Evolutionary conservation across 306 rosid species (phyloP).

Genomic region (Lathyrus tuberosus): DNA sequence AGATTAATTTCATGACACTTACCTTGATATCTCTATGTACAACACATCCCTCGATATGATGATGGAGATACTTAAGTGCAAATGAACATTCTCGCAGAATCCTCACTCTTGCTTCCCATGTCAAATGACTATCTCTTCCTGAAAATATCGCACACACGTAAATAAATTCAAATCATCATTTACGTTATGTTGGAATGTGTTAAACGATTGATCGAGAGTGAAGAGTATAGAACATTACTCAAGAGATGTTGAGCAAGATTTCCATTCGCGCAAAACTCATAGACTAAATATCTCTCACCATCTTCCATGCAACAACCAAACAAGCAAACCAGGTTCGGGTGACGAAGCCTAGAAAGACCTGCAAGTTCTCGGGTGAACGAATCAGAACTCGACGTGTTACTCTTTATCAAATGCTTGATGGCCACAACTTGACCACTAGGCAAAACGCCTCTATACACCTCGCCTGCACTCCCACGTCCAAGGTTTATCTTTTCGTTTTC

Average conservation of each 20-base stretch:
- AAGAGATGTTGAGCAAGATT: constrained; percentile 86
- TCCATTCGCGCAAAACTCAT: constrained; percentile 75
- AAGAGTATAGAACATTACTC: constrained; percentile 48
- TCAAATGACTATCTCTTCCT: constrained; percentile 61
- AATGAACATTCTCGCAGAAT: constrained; percentile 81
- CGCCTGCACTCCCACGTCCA: constrained; percentile 86
- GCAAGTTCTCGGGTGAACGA: constrained; percentile 70
- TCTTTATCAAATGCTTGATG: constrained; percentile 65
- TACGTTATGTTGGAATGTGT: background rate
- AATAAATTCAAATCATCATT: background rate
- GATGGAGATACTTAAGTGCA: constrained; percentile 82
- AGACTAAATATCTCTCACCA: constrained; percentile 71
- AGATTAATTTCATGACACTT: background rate
- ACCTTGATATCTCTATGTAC: constrained; percentile 97
- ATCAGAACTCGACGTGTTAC: constrained; percentile 59
- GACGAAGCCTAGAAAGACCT: constrained; percentile 81
- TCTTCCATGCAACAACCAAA: constrained; percentile 74
- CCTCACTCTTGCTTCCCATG: constrained; percentile 69
- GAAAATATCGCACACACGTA: constrained; percentile 16
- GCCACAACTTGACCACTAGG: constrained; percentile 93
- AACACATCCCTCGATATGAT: constrained; percentile 73
- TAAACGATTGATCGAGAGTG: background rate
- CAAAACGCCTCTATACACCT: constrained; percentile 73
- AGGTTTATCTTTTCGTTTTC: constrained; percentile 51
- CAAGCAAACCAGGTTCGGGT: constrained; percentile 74